Evolutionary conservation across 345 rosid species (phyloP).

Genomic region (Salix brachista): DNA sequence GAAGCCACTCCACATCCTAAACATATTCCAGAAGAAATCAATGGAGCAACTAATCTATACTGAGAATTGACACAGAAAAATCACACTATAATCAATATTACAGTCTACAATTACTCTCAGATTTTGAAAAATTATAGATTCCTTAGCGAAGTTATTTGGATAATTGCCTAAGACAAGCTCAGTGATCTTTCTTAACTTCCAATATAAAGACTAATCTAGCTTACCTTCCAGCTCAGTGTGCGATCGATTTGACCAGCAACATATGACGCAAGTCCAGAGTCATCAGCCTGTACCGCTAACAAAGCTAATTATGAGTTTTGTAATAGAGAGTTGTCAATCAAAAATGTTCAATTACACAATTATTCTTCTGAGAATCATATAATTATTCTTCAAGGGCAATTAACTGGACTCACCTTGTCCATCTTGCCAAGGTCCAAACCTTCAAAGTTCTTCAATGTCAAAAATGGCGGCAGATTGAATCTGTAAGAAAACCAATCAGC

Average conservation of each 20-base stretch:
- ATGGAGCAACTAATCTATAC: not conserved
- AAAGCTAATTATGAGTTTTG: not conserved
- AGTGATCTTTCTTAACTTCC: not conserved
- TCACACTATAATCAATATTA: not conserved
- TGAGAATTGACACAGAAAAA: not conserved
- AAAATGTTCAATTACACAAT: not conserved
- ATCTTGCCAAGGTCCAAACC: constrained; percentile 76
- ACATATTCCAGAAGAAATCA: not conserved
- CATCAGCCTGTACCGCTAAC: constrained; percentile 44
- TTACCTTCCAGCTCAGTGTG: constrained; percentile 89
- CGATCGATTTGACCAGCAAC: constrained; percentile 76
- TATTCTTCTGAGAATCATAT: not conserved
- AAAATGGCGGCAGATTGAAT: constrained; percentile 60
- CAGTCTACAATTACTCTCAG: not conserved
- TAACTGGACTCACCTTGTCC: constrained; percentile 36
- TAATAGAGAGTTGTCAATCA: not conserved
- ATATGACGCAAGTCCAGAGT: constrained; percentile 86
- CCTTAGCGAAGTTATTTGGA: not conserved
- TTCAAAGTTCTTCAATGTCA: constrained; percentile 86
- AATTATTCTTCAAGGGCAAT: not conserved
- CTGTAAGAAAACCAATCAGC: constrained; percentile 28
- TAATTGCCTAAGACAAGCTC: not conserved
- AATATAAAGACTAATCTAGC: not conserved
- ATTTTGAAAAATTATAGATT: not conserved
- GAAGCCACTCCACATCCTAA: constrained; percentile 87